Evolutionary conservation across 2,329 filamentous ascomycete species (phyloP), one percentile per base, ranked within the genome.

Genomic region (Aspergillus piperis): DNA sequence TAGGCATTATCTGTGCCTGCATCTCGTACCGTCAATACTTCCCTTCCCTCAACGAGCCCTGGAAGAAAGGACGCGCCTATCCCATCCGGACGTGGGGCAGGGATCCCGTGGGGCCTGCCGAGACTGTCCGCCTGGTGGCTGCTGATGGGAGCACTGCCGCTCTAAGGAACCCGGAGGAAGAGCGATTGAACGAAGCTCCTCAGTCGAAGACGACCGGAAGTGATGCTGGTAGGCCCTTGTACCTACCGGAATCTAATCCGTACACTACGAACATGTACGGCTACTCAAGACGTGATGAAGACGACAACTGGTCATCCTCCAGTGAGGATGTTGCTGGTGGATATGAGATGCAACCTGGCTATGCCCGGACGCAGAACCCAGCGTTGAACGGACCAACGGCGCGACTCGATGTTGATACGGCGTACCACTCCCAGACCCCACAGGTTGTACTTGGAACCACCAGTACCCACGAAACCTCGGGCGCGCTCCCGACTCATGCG

Each of bases 11-110:
- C 32, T 81, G 81, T 41, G 83, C 82, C 8, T 84, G 78, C 73
- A 75, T 78, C 30, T 75, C 83, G 1, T 87, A 86, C 66, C 78
- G 83, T 49, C 84, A 86, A 69, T 87, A 87, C 68, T 87, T 86
- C 72, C 84, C 84, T 17, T 75, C 84, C 0, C 70, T 86, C 8
- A 77, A 74, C 41, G 82, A 86, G 66, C 75, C 82, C 5, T 84
- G 82, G 82, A 79, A 78, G 62, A 86, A 86, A 68, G 84, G 84
- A 8, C 81, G 84, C 8, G 84, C 84, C 23, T 83, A 85, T 66
- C 82, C 84, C 1, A 86, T 86, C 64, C 80, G 84, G 21, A 79
- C 77, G 25, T 86, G 84, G 84, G 84, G 82, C n/a, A 78, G 73
- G 11, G 78, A 78, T 41, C 80, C 81, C 3, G 67, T 70, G 4